Conservation (phyloP, 2,329 filamentous ascomycete species). For the Phialocephala sp. region DNA sequence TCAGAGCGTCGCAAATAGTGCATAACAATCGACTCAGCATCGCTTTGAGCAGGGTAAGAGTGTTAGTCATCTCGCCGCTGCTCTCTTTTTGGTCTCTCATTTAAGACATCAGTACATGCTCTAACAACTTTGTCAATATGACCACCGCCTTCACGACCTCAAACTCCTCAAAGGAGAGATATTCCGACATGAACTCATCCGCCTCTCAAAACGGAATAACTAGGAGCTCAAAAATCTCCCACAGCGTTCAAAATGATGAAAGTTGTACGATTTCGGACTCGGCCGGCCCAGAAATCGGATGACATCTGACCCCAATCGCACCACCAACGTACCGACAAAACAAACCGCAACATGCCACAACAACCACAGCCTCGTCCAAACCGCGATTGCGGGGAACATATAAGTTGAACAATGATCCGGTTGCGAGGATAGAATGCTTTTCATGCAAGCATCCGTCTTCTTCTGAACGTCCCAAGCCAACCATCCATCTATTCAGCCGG, state of each 20-base stretch:
- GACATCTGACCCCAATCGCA: neutral
- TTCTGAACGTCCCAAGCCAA: neutral
- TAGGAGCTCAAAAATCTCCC: neutral
- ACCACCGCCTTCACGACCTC: too few relatives aligned
- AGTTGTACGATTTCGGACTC: conserved; percentile 4
- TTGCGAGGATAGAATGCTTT: neutral
- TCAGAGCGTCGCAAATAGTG: too few relatives aligned
- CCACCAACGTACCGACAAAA: neutral
- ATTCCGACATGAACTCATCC: conserved; percentile 2
- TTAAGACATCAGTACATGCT: too few relatives aligned
- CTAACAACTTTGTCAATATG: too few relatives aligned
- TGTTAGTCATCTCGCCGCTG: too few relatives aligned
- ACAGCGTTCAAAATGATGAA: neutral
- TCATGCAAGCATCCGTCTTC: neutral
- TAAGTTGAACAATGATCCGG: neutral
- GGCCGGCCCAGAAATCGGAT: conserved; percentile 7
- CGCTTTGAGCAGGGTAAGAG: too few relatives aligned
- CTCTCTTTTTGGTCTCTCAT: too few relatives aligned
- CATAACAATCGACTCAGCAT: too few relatives aligned
- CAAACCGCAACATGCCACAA: neutral
- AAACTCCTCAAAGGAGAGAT: neutral
- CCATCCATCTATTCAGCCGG: neutral
- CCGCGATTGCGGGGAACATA: neutral
- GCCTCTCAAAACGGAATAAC: neutral
- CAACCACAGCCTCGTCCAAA: neutral